Evolutionary conservation across 2,329 filamentous ascomycete species (phyloP).

Genomic region (Colletotrichum endophyticum): DNA sequence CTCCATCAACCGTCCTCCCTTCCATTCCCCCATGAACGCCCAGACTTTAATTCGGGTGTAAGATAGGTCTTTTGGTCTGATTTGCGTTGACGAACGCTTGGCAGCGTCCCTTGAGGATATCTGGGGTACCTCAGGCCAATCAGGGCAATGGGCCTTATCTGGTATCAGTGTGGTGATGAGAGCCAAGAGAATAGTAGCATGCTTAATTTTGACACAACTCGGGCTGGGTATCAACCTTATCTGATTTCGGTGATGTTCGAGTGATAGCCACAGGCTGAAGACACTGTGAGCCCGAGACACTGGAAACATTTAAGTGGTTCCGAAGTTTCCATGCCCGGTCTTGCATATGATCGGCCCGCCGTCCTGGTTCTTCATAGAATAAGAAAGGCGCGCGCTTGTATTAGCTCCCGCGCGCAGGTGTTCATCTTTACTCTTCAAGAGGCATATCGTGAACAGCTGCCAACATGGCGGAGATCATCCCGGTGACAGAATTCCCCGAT

Average conservation of each 20-base stretch:
- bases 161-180: neutral
- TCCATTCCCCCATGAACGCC: neutral
- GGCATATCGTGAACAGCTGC: neutral
- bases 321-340: neutral
- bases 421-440: neutral
- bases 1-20: neutral
- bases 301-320: neutral
- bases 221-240: conserved; percentile 1
- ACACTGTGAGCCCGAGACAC: neutral
- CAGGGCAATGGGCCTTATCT: conserved; percentile 1
- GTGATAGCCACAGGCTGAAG: neutral
- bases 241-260: neutral
- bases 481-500: conserved; percentile 44
- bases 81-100: neutral
- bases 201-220: neutral
- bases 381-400: neutral
- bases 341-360: neutral
- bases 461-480: conserved; percentile 16
- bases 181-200: neutral
- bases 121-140: neutral
- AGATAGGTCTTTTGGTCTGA: neutral
- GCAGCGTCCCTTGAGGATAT: neutral
- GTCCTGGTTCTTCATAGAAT: neutral
- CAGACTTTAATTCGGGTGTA: neutral
- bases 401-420: neutral